Percentiles rank a stretch among this genome's conserved stretches.
These are phyloP conservation scores for Martensiomyces pterosporus DNA, from an alignment of 192 early-diverging fungal species.

Conservation along the genomic window DNA sequence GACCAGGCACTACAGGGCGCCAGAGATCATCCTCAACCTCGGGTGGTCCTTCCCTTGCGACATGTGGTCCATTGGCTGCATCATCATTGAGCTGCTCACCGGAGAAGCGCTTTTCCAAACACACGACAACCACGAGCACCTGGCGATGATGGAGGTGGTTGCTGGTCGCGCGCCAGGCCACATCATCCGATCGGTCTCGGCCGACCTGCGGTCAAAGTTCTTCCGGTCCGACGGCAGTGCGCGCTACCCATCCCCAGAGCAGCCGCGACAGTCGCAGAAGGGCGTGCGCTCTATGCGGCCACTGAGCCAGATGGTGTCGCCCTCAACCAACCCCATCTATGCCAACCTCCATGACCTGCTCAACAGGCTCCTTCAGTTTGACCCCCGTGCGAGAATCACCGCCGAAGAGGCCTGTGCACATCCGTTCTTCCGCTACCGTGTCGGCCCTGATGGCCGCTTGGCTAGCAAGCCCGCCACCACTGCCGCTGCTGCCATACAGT, in stretches of 20 bases:
- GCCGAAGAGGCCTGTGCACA: conserved; percentile 81
- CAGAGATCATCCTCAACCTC: conserved; percentile 90
- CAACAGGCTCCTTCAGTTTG: conserved; percentile 68
- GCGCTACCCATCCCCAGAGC: conserved; percentile 40
- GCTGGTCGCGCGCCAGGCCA: conserved; percentile 72
- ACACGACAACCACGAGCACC: conserved; percentile 94
- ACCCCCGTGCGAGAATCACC: conserved; percentile 73
- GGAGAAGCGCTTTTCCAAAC: conserved; percentile 97
- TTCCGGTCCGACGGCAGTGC: conserved; percentile 31
- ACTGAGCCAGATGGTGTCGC: conserved; percentile 47
- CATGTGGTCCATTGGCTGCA: conserved; percentile 97
- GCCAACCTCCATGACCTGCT: conserved; percentile 68
- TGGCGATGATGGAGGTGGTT: conserved; percentile 94
- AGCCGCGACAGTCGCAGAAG: conserved; percentile 31
- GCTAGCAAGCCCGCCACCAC: conserved; percentile 17
- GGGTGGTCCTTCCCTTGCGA: conserved; percentile 98
- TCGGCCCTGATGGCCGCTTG: conserved; percentile 47
- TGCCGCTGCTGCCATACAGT: too few species aligned
- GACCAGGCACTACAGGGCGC: conserved; percentile 94
- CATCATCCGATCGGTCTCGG: conserved; percentile 53
- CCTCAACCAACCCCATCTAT: conserved; percentile 42
- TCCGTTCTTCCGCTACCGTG: conserved; percentile 70
- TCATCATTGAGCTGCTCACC: conserved; percentile 90
- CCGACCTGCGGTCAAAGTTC: conserved; percentile 35
- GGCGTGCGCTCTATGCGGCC: conserved; percentile 42